These are phyloP conservation scores for Otatea glauca DNA, from an alignment of 176 grass and related monocot genomes.

Conservation along the genomic window DNA sequence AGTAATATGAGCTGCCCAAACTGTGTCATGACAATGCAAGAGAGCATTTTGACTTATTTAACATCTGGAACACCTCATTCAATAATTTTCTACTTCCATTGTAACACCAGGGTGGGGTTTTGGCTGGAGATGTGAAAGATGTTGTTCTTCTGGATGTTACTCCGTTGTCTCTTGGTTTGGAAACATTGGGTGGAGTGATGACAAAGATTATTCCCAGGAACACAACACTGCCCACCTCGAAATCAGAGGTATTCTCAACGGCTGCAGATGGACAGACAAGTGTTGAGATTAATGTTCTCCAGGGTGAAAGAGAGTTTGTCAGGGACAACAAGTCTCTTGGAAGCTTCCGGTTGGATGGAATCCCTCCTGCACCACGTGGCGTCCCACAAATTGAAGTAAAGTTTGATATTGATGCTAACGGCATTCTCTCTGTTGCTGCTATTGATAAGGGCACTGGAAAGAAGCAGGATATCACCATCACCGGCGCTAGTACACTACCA, in stretches of 20 bases:
- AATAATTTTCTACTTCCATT: slow-evolving; percentile 34
- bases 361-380: slow-evolving; percentile 90
- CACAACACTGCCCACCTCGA: slow-evolving; percentile 90
- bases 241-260: slow-evolving; percentile 99
- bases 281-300: slow-evolving; percentile 96
- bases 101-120: slow-evolving; percentile 72
- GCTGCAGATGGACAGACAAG: slow-evolving; percentile 93
- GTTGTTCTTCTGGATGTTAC: slow-evolving; percentile 93
- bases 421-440: slow-evolving; percentile 94
- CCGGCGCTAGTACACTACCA: slow-evolving; percentile 93
- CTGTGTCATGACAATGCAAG: not conserved
- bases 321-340: slow-evolving; percentile 95
- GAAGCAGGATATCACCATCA: slow-evolving; percentile 99
- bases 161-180: slow-evolving; percentile 90
- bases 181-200: slow-evolving; percentile 97
- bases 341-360: slow-evolving; percentile 94
- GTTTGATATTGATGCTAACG: slow-evolving; percentile 99
- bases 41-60: not conserved
- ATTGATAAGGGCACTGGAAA: slow-evolving; percentile 97
- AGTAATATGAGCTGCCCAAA: not conserved
- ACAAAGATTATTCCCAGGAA: slow-evolving; percentile 99
- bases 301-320: slow-evolving; percentile 97
- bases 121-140: slow-evolving; percentile 95
- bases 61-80: slow-evolving; percentile 16
- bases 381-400: slow-evolving; percentile 99